phyloP scores from a whole-genome alignment of 305 asterid species.

The Fraxinus baroniana region DNA sequence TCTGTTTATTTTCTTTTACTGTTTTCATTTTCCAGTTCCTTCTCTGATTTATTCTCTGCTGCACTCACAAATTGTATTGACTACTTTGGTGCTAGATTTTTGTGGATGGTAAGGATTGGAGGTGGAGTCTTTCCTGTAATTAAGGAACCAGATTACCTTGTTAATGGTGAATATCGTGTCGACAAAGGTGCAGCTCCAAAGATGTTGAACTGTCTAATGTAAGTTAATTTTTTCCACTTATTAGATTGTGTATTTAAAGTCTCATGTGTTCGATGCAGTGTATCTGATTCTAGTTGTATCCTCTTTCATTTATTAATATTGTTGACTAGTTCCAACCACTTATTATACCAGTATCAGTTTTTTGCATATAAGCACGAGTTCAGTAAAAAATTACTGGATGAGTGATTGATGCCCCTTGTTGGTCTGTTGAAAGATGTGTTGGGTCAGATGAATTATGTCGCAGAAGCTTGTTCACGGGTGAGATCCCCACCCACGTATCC shows the following conservation, averaged over 20 bases:
- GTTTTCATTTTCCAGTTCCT: neutral
- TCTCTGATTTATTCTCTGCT: constrained; percentile 9
- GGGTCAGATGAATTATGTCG: neutral
- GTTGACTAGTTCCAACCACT: neutral
- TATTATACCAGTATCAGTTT: neutral
- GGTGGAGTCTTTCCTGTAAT: constrained; percentile 97
- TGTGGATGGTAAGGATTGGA: constrained; percentile 99
- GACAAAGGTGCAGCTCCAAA: constrained; percentile 98
- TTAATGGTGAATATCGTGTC: constrained; percentile 96
- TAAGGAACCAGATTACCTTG: constrained; percentile 98
- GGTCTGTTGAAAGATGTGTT: neutral
- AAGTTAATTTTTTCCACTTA: constrained; percentile 36
- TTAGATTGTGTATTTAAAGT: neutral
- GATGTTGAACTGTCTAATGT: constrained; percentile 98
- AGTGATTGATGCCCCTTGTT: neutral
- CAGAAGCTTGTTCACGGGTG: neutral
- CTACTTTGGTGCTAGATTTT: constrained; percentile 54
- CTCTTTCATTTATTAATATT: neutral
- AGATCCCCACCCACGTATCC: neutral
- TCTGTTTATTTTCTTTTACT: neutral
- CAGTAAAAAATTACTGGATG: neutral
- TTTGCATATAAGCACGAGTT: neutral
- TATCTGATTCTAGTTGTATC: neutral
- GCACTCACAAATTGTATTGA: constrained; percentile 23
- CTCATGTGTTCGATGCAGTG: neutral